These are phyloP conservation scores for Cyanophora paradoxa DNA, from an alignment of 78 protist genomes.

Conservation along the genomic window DNA sequence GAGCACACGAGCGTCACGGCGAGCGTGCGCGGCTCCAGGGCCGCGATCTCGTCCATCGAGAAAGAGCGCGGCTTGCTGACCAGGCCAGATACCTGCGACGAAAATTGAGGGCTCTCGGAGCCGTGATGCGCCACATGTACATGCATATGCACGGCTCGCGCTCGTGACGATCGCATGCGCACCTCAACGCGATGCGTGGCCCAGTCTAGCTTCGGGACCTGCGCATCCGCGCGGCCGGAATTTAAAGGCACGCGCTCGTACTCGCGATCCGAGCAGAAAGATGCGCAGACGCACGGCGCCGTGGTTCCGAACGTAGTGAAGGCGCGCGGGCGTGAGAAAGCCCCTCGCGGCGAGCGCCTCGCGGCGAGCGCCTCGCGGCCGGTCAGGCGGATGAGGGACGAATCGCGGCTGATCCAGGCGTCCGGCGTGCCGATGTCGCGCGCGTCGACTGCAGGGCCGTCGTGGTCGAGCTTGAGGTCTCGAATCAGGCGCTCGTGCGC, in stretches of 20 bases:
- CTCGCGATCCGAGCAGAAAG: neutral
- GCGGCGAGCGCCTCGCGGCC: conserved; percentile 25
- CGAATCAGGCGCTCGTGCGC: too few relatives aligned
- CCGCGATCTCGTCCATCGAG: neutral
- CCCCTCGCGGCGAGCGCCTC: neutral
- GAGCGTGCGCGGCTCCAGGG: neutral
- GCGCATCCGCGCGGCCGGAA: neutral
- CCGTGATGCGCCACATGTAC: too few relatives aligned
- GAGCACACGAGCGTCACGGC: conserved; percentile 15
- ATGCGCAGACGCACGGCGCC: neutral
- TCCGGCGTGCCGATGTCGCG: conserved; percentile 27
- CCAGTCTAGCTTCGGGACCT: conserved; percentile 1
- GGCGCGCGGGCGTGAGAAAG: conserved; percentile 13
- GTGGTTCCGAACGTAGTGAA: conserved; percentile 37
- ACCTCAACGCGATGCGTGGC: neutral
- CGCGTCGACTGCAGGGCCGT: conserved; percentile 4
- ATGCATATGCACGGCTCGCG: too few relatives aligned
- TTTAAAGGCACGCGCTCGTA: neutral
- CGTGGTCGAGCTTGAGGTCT: too few relatives aligned
- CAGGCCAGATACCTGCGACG: too few relatives aligned
- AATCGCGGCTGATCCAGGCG: conserved; percentile 17
- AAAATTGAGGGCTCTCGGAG: too few relatives aligned
- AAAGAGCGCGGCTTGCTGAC: neutral
- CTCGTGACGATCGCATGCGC: too few relatives aligned
- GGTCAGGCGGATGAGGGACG: conserved; percentile 21